phyloP scores from a whole-genome alignment of 768 basidiomycete genomes.

The Crassisporium funariophilum region DNA sequence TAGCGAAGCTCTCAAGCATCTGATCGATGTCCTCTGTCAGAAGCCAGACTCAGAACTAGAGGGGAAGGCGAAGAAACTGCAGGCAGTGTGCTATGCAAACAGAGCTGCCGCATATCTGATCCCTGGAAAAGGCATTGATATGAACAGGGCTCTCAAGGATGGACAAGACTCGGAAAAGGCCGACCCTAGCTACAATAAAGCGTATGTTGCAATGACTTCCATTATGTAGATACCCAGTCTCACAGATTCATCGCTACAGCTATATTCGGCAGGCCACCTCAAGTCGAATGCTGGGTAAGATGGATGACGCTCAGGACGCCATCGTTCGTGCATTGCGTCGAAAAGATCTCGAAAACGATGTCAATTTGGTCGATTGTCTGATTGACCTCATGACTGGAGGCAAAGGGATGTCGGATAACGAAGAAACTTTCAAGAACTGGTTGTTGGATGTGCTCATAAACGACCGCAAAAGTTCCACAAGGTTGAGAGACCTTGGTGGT shows the following conservation, averaged over 20 bases:
- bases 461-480: slow-evolving; percentile 9
- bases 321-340: slow-evolving; percentile 26
- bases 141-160: slow-evolving; percentile 33
- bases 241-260: slow-evolving; percentile 11
- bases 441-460: slow-evolving; percentile 17
- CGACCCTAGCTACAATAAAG: slow-evolving; percentile 32
- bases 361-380: slow-evolving; percentile 25
- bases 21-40: slow-evolving; percentile 26
- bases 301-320: slow-evolving; percentile 24
- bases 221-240: background rate
- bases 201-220: slow-evolving; percentile 21
- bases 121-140: slow-evolving; percentile 26
- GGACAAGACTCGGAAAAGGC: slow-evolving; percentile 27
- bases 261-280: slow-evolving; percentile 36
- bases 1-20: slow-evolving; percentile 27
- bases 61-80: slow-evolving; percentile 22
- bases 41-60: slow-evolving; percentile 27
- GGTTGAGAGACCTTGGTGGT: slow-evolving; percentile 20
- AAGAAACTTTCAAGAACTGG: slow-evolving; percentile 25
- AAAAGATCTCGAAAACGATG: slow-evolving; percentile 27
- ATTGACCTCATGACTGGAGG: slow-evolving; percentile 26
- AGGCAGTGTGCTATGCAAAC: slow-evolving; percentile 34
- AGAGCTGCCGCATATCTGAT: slow-evolving; percentile 34
- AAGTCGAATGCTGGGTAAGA: slow-evolving; percentile 21
- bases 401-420: slow-evolving; percentile 25